phyloP scores from a whole-genome alignment of 305 asterid species.

The Fraxinus floribunda region DNA sequence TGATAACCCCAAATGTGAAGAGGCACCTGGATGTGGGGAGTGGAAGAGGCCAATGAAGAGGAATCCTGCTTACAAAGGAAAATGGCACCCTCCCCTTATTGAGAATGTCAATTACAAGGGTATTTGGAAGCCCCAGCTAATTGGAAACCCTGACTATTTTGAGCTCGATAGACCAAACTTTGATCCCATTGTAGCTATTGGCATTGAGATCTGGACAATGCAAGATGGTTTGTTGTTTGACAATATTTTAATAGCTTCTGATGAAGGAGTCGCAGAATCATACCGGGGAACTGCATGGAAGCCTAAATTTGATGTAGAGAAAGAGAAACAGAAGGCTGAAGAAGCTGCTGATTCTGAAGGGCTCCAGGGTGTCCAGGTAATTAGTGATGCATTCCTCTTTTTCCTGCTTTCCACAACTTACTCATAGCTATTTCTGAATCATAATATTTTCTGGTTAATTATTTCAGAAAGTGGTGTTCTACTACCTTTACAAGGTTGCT shows the following conservation, averaged over 20 bases:
- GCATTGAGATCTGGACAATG: constrained; percentile 60
- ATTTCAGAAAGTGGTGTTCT: constrained; percentile 71
- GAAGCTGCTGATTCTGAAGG: constrained; percentile 37
- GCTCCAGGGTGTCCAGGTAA: constrained; percentile 46
- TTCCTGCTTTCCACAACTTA: background rate
- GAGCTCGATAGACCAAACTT: constrained; percentile 44
- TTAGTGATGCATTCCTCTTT: background rate
- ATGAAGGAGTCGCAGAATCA: constrained; percentile 43
- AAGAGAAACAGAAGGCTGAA: constrained; percentile 42
- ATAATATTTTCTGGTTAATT: background rate
- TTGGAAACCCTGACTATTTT: constrained; percentile 46
- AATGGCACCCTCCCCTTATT: constrained; percentile 46
- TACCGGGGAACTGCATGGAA: constrained; percentile 40
- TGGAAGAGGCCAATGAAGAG: constrained; percentile 52
- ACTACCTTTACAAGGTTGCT: constrained; percentile 77
- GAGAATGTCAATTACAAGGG: constrained; percentile 55
- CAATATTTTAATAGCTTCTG: constrained; percentile 37
- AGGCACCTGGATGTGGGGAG: constrained; percentile 53
- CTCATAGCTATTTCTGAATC: background rate
- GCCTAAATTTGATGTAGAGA: constrained; percentile 43
- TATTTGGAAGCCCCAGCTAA: constrained; percentile 48
- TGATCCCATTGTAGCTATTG: constrained; percentile 52
- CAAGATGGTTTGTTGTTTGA: constrained; percentile 52
- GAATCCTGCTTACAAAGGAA: constrained; percentile 51
- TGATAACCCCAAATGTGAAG: constrained; percentile 44